phyloP scores from a whole-genome alignment of 2,329 filamentous ascomycete species.

The Exophiala mesophila region DNA sequence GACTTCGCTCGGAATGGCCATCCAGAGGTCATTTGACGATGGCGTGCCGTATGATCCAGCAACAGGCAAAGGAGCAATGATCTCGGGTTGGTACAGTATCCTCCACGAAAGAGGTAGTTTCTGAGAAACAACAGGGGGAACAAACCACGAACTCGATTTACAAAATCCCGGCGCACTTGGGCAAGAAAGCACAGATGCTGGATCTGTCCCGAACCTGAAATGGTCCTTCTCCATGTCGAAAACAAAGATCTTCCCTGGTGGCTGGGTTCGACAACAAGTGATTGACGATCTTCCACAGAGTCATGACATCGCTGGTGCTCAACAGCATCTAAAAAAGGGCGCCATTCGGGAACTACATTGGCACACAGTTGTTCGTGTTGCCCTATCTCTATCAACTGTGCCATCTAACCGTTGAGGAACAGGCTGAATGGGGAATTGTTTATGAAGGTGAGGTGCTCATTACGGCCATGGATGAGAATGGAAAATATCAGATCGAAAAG shows the following conservation, averaged over 20 bases:
- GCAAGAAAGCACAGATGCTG: conserved; percentile 57
- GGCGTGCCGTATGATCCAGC: conserved; percentile 47
- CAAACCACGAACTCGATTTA: conserved; percentile 56
- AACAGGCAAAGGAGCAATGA: conserved; percentile 1
- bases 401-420: no score
- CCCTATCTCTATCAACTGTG: no score
- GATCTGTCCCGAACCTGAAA: conserved; percentile 62
- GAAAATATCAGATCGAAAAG: conserved; percentile 51
- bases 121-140: conserved; percentile 53
- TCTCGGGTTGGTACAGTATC: conserved; percentile 3
- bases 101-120: no score
- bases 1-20: not conserved
- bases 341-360: conserved; percentile 63
- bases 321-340: conserved; percentile 64
- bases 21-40: conserved; percentile 36
- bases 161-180: conserved; percentile 62
- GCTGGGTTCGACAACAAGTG: conserved; percentile 63
- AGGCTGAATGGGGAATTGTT: conserved; percentile 65
- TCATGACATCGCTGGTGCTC: conserved; percentile 62
- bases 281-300: conserved; percentile 62
- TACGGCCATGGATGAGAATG: conserved; percentile 59
- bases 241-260: conserved; percentile 57
- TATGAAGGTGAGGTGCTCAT: conserved; percentile 55
- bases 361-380: conserved; percentile 57
- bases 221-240: conserved; percentile 66